These are phyloP conservation scores for Prorocentrum cordatum DNA, from an alignment of 169 alveolate genomes.

Conservation along the genomic window DNA sequence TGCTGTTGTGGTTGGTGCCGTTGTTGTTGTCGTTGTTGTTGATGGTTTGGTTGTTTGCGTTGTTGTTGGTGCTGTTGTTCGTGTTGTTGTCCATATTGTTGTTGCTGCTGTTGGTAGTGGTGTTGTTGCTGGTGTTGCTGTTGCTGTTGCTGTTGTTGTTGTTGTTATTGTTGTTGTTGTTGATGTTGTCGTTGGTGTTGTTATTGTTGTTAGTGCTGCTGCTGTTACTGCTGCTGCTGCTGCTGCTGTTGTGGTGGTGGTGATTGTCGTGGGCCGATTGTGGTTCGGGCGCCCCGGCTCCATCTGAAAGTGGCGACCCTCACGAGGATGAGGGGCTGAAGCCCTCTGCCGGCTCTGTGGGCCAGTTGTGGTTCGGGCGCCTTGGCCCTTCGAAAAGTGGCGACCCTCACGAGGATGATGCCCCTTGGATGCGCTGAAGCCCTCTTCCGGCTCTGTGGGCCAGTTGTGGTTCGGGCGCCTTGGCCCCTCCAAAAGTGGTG, in stretches of 20 bases:
- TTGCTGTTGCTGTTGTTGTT: background rate
- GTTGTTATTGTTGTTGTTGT: background rate
- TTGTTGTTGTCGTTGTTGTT: background rate
- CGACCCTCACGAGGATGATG: too few species aligned
- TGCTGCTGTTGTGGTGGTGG: background rate
- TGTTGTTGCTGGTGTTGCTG: background rate
- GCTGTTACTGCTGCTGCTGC: background rate
- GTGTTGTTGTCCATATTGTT: background rate
- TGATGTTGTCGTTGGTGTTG: background rate
- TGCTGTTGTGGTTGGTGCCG: background rate
- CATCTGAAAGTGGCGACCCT: background rate
- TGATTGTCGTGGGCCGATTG: background rate
- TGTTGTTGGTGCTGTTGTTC: background rate
- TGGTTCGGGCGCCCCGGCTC: background rate
- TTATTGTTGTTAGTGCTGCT: background rate
- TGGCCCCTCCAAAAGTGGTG: too few species aligned
- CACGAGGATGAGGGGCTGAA: too few species aligned
- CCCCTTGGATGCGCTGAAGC: too few species aligned
- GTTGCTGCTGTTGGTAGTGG: background rate
- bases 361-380: too few species aligned
- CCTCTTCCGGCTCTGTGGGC: too few species aligned
- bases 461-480: too few species aligned
- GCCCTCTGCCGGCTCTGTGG: too few species aligned
- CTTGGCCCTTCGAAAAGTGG: too few species aligned
- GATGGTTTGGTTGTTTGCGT: background rate